Evolutionary conservation across 2,329 filamentous ascomycete genomes (phyloP).

Genomic region (Penicillium brevicompactum): DNA sequence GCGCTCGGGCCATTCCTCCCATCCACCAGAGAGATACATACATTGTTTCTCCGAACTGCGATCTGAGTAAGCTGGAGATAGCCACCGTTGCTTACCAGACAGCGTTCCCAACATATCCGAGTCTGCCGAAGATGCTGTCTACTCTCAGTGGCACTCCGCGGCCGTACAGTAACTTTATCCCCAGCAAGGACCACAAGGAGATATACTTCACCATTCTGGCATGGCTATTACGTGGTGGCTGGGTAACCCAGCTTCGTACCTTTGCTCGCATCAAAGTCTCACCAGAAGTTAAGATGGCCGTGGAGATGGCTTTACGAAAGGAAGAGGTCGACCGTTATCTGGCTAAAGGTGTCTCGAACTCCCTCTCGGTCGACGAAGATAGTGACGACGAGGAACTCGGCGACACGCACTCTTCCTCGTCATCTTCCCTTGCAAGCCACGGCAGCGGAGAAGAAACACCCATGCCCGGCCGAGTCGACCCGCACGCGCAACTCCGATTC

Average conservation of each 20-base stretch:
- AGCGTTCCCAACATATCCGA: slow-evolving; percentile 79
- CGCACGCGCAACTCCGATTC: slow-evolving; percentile 29
- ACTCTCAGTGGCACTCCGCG: slow-evolving; percentile 77
- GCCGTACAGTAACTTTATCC: slow-evolving; percentile 80
- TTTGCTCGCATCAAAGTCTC: slow-evolving; percentile 87
- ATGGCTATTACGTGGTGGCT: slow-evolving; percentile 88
- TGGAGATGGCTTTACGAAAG: slow-evolving; percentile 69
- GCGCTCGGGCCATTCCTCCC: slow-evolving; percentile 86
- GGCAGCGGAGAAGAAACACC: slow-evolving; percentile 41
- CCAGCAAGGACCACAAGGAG: slow-evolving; percentile 82
- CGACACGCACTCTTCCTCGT: slow-evolving; percentile 39
- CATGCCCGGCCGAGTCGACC: slow-evolving; percentile 32
- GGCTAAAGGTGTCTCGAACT: slow-evolving; percentile 30
- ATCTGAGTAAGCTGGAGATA: slow-evolving; percentile 69
- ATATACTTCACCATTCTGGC: slow-evolving; percentile 89
- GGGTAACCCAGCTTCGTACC: slow-evolving; percentile 90
- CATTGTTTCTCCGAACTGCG: slow-evolving; percentile 86
- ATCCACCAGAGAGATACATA: slow-evolving; percentile 89
- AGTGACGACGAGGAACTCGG: slow-evolving; percentile 24
- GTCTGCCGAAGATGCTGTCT: slow-evolving; percentile 83
- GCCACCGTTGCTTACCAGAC: slow-evolving; percentile 73
- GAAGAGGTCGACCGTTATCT: slow-evolving; percentile 58
- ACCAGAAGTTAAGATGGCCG: slow-evolving; percentile 79
- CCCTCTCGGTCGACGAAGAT: slow-evolving; percentile 22
- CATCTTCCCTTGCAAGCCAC: slow-evolving; percentile 42